Evolutionary conservation across 2,329 filamentous ascomycete genomes (phyloP).

Genomic region (Claviceps spartinae): DNA sequence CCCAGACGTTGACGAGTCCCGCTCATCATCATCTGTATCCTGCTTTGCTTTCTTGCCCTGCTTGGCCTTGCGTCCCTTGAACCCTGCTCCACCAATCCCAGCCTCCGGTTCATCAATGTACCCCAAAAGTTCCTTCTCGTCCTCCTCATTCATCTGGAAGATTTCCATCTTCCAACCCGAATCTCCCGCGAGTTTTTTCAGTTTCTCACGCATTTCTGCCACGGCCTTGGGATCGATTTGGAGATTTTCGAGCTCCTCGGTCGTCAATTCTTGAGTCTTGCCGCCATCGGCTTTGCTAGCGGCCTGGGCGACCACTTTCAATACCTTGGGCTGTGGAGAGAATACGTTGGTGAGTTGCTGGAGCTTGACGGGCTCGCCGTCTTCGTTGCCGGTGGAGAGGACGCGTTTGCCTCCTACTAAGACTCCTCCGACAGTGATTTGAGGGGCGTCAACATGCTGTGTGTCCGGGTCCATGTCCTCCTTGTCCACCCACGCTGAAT

Average conservation of each 20-base stretch:
- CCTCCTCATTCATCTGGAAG: constrained; percentile 47
- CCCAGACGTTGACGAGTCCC: not conserved
- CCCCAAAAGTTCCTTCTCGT: constrained; percentile 51
- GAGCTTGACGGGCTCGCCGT: constrained; percentile 34
- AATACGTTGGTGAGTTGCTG: constrained; percentile 14
- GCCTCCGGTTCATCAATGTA: constrained; percentile 41
- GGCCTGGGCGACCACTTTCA: constrained; percentile 31
- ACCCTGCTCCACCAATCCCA: constrained; percentile 7
- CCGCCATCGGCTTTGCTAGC: constrained; percentile 44
- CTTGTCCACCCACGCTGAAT: constrained; percentile 4
- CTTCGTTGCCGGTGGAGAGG: constrained; percentile 31
- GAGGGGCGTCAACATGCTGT: constrained; percentile 16
- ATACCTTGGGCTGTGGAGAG: constrained; percentile 11
- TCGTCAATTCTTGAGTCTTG: constrained; percentile 43
- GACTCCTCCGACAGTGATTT: constrained; percentile 37
- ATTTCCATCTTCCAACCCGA: constrained; percentile 72
- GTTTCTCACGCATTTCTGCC: constrained; percentile 52
- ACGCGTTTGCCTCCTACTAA: constrained; percentile 37
- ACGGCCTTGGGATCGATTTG: constrained; percentile 54
- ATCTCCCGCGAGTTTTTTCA: constrained; percentile 55
- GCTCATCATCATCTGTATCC: constrained; percentile 14
- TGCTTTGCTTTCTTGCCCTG: constrained; percentile 1
- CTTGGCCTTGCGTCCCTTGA: constrained; percentile 18
- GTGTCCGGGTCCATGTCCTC: constrained; percentile 13
- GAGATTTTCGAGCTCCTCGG: constrained; percentile 54